Evolutionary conservation across 2,329 filamentous ascomycete species (phyloP), one percentile per base, ranked within the genome.

Genomic region (Aspergillus sp.): DNA sequence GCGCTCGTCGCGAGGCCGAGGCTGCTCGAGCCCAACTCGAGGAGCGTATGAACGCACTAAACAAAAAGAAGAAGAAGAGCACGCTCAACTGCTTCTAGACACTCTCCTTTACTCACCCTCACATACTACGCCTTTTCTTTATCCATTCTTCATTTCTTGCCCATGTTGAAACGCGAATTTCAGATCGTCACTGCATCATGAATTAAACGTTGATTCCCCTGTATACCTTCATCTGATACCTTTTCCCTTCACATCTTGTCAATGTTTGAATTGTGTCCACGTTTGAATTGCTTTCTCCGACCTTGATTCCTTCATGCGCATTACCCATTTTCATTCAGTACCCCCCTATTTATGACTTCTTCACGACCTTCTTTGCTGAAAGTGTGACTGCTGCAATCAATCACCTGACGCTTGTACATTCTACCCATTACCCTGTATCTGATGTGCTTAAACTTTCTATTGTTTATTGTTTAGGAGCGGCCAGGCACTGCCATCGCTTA

Each of bases 1-100:
- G 91, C 79, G 96, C 96, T 79, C 84, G 95, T 60, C 84, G 91
- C 63, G 90, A 93, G 62, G 93, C 96, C 37, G 95, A 99, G 80
- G 86, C 89, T 64, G 95, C 95, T 44, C 84, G 90, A 54, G 90
- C 89, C 40, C 90, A 96, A 69, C 84, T 99, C 24, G 93, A 99
- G 78, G 91, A 96, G 79, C 86, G 93, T 56, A 99, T 99, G 87
- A 92, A 93, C 70, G 88, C 90, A 58, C 89, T 95, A 74, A 93
- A 88, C 77, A 89, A 90, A 80, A 95, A 96, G 82, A 96, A 93
- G 84, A 93, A 96, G 77, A 82, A 82, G 85, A 96, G 96, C 84
- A 93, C 89, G 66, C 83, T 99, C 76, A 98, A 97, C 81, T 99
- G 95, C 84, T 99, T 99, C 82, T 97, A 91, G 49, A 33, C n/a